phyloP scores from a whole-genome alignment of 2,329 filamentous ascomycete species.

The Colletotrichum somersetense region DNA sequence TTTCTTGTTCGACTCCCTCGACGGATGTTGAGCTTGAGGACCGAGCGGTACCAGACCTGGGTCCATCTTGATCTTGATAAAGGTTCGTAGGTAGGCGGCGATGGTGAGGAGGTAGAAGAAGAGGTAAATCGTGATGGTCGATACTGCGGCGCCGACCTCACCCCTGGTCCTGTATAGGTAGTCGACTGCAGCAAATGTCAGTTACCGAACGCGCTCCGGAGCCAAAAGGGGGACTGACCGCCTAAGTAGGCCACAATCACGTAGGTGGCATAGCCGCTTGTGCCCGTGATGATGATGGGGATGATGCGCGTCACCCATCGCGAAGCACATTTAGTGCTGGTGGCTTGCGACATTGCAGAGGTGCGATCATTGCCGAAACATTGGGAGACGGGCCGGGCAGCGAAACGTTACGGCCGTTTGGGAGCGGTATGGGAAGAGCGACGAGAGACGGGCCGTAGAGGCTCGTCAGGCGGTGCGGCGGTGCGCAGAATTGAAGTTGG shows the following conservation, averaged over 20 bases:
- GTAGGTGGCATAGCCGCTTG: slow-evolving; percentile 79
- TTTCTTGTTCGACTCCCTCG: slow-evolving; percentile 41
- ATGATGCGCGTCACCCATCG: slow-evolving; percentile 74
- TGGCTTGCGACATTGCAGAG: slow-evolving; percentile 42
- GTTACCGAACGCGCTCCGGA: neutral
- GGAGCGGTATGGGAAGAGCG: neutral
- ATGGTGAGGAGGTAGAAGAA: slow-evolving; percentile 77
- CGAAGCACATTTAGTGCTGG: slow-evolving; percentile 60
- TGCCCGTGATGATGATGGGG: slow-evolving; percentile 75
- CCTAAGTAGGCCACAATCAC: slow-evolving; percentile 76
- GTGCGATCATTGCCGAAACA: slow-evolving; percentile 24
- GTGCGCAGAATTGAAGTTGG: slow-evolving; percentile 13
- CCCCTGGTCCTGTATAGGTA: slow-evolving; percentile 71
- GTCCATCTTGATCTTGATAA: slow-evolving; percentile 75
- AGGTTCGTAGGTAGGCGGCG: slow-evolving; percentile 77
- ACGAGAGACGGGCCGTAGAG: slow-evolving; percentile 12
- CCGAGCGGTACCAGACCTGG: slow-evolving; percentile 81
- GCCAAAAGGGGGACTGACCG: slow-evolving; percentile 63
- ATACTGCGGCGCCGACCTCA: slow-evolving; percentile 71
- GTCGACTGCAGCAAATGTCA: slow-evolving; percentile 65
- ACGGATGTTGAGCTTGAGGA: slow-evolving; percentile 33
- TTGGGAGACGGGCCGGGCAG: neutral
- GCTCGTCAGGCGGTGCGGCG: slow-evolving; percentile 16
- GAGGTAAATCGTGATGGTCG: slow-evolving; percentile 80
- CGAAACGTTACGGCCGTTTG: neutral